Evolutionary conservation across 805 yeast genomes (phyloP), one percentile per base, ranked within the genome.

Genomic region (Cyberlindnera nakhonratchasimensis): DNA sequence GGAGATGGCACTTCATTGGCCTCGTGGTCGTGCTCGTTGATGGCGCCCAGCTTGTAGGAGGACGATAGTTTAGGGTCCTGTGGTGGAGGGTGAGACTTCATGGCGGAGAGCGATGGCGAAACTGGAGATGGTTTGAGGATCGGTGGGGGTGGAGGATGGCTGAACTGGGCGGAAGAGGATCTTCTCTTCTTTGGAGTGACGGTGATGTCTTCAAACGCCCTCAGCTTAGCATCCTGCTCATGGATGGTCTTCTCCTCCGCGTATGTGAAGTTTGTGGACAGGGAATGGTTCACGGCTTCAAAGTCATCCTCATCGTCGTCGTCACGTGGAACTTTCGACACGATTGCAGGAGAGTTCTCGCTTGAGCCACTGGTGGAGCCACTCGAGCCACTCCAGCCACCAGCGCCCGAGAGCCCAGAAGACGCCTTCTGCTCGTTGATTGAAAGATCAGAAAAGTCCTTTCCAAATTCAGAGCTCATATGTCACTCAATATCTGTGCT

Each of bases 151-250:
- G 70, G 71, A 6, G 72, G 71, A 32, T 58, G 61, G 18, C 58
- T 45, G 37, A 63, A 59, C 13, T 65, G 67, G 2, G 65, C 66
- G 7, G 63, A 48, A 1, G 73, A 63, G 0, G 67, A 49, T 47
- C 67, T 58, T 50, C 68, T 58, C 41, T 26, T 47, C 51, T 51
- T 51, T 53, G 29, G 76, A 59, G 26, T 75, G 69, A 31, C 25
- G 2, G 44, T 29, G 18, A 58, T 41, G 23, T 53, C 62, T 45
- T 75, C 75, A 47, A 79, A 67, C 0, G 88, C 86, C 45, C 72
- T 70, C 28, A 77, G 58, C 54, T 82, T 83, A 52, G 85, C 79
- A 48, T 82, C 87, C 45, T 81, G 80, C 39, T 80, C 88, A 53
- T 72, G 74, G 52, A 83, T 67, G 53, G 70, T 67, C 53, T 71